Conservation (phyloP, 176 grass and related monocot species). For the Elaeis guineensis region DNA sequence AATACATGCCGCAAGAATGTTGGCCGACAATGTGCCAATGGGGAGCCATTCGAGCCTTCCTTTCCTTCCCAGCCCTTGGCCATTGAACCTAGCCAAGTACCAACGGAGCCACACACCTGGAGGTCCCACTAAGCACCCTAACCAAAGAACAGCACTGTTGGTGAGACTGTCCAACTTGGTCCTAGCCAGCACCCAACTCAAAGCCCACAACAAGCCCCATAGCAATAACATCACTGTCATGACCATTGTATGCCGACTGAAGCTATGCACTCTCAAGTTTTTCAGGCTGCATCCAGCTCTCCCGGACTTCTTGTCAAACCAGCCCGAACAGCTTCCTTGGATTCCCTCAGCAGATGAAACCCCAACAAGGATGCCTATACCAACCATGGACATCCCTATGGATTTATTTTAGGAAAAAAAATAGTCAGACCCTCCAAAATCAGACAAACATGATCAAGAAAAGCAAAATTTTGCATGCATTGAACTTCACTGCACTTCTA, state of each 20-base stretch:
- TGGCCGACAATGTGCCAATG: slow-evolving; percentile 72
- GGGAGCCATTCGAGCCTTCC: slow-evolving; percentile 71
- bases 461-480: too few species aligned
- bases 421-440: background rate
- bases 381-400: slow-evolving; percentile 70
- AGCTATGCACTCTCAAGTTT: slow-evolving; percentile 42
- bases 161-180: slow-evolving; percentile 36
- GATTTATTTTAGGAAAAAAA: background rate
- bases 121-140: slow-evolving; percentile 64
- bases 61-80: slow-evolving; percentile 57
- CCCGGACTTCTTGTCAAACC: slow-evolving; percentile 25
- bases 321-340: slow-evolving; percentile 29
- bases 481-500: too few species aligned
- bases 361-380: slow-evolving; percentile 59
- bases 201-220: slow-evolving; percentile 51
- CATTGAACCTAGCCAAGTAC: slow-evolving; percentile 82
- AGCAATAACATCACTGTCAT: slow-evolving; percentile 37
- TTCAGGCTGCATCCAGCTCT: slow-evolving; percentile 31
- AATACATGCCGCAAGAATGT: slow-evolving; percentile 71
- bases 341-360: slow-evolving; percentile 58
- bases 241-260: slow-evolving; percentile 25
- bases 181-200: slow-evolving; percentile 50
- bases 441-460: too few species aligned
- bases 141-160: slow-evolving; percentile 50
- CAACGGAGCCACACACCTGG: slow-evolving; percentile 85